Conservation (phyloP, 2,329 filamentous ascomycete genomes). For the Epichloe typhina region DNA sequence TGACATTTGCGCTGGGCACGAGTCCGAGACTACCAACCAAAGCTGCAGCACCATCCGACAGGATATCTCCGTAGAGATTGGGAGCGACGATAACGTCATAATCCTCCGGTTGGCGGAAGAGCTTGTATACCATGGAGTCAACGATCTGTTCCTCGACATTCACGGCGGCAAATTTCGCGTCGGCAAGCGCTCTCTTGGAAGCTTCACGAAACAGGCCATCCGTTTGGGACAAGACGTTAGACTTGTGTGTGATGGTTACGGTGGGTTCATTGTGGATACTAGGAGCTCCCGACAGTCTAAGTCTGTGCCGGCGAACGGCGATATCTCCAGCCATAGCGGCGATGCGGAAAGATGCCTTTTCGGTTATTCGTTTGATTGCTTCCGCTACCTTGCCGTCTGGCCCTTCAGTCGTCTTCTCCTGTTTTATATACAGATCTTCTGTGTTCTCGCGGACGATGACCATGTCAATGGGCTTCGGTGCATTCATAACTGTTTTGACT, state of each 20-base stretch:
- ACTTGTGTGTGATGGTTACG: slow-evolving; percentile 97
- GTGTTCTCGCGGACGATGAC: slow-evolving; percentile 99
- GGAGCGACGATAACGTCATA: slow-evolving; percentile 98
- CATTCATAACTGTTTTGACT: slow-evolving; percentile 68
- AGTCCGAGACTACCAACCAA: slow-evolving; percentile 85
- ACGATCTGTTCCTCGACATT: slow-evolving; percentile 93
- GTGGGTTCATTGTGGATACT: slow-evolving; percentile 57
- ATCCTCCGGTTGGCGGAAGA: slow-evolving; percentile 86
- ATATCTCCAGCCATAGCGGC: slow-evolving; percentile 91
- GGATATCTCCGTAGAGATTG: slow-evolving; percentile 93
- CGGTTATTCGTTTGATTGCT: slow-evolving; percentile 93
- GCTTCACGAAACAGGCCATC: slow-evolving; percentile 88
- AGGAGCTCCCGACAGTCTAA: slow-evolving; percentile 45
- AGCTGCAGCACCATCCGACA: slow-evolving; percentile 89
- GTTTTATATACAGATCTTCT: slow-evolving; percentile 95
- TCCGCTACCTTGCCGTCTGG: slow-evolving; percentile 78
- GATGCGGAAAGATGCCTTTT: slow-evolving; percentile 74
- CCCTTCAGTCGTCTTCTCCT: slow-evolving; percentile 72
- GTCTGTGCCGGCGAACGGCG: slow-evolving; percentile 70
- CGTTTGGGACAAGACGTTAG: slow-evolving; percentile 90
- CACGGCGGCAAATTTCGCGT: slow-evolving; percentile 48
- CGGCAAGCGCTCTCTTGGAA: slow-evolving; percentile 58
- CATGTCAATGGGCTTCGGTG: slow-evolving; percentile 67
- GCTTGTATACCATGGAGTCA: slow-evolving; percentile 98
- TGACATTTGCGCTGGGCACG: slow-evolving; percentile 90